Evolutionary conservation across 2,329 filamentous ascomycete species (phyloP).

Genomic region (Rhynchosporium agropyri): DNA sequence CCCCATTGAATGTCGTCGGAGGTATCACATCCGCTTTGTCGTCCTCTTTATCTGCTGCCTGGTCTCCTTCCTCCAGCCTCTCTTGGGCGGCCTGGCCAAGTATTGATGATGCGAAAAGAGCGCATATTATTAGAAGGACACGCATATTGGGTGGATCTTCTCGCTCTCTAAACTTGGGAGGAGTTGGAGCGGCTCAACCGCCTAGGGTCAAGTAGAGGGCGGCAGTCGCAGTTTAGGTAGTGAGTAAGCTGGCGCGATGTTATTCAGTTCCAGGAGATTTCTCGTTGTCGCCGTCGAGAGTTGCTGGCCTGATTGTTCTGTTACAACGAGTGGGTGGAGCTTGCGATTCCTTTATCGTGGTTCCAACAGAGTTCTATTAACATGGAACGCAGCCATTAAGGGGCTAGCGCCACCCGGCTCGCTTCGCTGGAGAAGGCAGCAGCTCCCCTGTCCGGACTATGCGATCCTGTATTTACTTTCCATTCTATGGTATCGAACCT

Average conservation of each 20-base stretch:
- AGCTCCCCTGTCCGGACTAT: not conserved
- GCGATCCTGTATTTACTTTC: constrained; percentile 5
- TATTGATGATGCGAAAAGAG: constrained; percentile 36
- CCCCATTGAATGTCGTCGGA: constrained; percentile 53
- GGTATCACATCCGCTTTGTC: constrained; percentile 33
- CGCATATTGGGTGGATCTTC: constrained; percentile 38
- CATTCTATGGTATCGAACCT: not conserved
- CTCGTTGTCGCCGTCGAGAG: constrained; percentile 20
- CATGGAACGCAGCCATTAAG: constrained; percentile 22
- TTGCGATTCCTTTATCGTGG: constrained; percentile 21
- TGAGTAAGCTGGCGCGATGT: constrained; percentile 12
- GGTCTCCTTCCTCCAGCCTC: constrained; percentile 20
- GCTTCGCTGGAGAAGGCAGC: constrained; percentile 10
- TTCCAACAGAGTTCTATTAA: constrained; percentile 20
- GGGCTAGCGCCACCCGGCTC: constrained; percentile 10
- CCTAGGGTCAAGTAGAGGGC: constrained; percentile 23
- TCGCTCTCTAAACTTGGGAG: constrained; percentile 30
- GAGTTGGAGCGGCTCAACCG: constrained; percentile 32
- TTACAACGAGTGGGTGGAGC: constrained; percentile 21
- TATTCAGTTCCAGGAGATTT: constrained; percentile 18
- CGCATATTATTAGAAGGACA: constrained; percentile 36
- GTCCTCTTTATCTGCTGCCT: constrained; percentile 32
- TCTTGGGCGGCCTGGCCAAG: constrained; percentile 32
- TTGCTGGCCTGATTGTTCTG: constrained; percentile 13
- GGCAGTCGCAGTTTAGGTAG: constrained; percentile 17